phyloP scores from a whole-genome alignment of 179 eudicot species.

The Silene noctiflora region DNA sequence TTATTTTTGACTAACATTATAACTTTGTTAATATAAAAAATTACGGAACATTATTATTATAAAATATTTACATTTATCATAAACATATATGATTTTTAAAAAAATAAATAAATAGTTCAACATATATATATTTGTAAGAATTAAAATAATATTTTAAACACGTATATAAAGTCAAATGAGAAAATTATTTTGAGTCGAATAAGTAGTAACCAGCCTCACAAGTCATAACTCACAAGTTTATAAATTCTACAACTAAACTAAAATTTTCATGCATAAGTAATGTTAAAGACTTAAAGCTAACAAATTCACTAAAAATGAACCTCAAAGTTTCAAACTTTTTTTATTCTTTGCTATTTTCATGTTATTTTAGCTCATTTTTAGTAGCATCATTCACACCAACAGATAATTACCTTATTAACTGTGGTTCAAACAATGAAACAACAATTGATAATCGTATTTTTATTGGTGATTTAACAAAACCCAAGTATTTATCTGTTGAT shows the following conservation, averaged over 20 bases:
- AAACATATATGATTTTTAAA: too few relatives aligned
- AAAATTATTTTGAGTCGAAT: too few relatives aligned
- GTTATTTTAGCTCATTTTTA: not conserved
- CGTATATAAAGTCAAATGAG: too few relatives aligned
- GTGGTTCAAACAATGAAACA: conserved; percentile 53
- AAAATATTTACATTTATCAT: too few relatives aligned
- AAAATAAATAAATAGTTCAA: too few relatives aligned
- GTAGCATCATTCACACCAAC: conserved; percentile 25
- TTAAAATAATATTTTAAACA: too few relatives aligned
- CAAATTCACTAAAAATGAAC: conserved; percentile 13
- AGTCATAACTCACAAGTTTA: too few relatives aligned
- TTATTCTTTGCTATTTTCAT: conserved; percentile 8
- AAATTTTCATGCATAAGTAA: not conserved
- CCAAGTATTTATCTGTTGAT: conserved; percentile 31
- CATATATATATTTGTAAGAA: too few relatives aligned
- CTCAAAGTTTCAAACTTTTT: conserved; percentile 13
- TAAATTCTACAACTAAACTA: not conserved
- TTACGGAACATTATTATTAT: too few relatives aligned
- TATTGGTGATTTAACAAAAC: conserved; percentile 45
- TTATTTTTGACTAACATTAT: too few relatives aligned
- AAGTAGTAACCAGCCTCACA: too few relatives aligned
- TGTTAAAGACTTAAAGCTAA: not conserved
- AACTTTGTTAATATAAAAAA: too few relatives aligned
- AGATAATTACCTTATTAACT: conserved; percentile 53
- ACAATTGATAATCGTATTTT: conserved; percentile 46